Evolutionary conservation across 2,329 filamentous ascomycete species (phyloP).

Genomic region (Epichloe elymi): DNA sequence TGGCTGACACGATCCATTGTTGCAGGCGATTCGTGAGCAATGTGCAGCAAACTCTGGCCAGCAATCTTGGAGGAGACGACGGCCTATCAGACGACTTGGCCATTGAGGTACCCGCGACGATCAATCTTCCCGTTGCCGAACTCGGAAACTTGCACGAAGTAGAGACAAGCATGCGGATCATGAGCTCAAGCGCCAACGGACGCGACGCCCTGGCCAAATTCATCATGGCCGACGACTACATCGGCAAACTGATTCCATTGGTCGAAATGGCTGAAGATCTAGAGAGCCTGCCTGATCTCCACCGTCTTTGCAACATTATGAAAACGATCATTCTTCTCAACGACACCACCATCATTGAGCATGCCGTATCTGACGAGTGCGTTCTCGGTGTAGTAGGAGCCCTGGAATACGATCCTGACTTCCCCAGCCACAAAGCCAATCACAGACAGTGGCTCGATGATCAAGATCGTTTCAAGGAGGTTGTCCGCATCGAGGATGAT

Average conservation of each 20-base stretch:
- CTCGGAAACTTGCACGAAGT: constrained; percentile 76
- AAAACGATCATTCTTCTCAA: constrained; percentile 91
- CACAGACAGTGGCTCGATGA: constrained; percentile 87
- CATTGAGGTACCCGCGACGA: constrained; percentile 56
- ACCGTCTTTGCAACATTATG: constrained; percentile 94
- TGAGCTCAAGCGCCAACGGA: constrained; percentile 60
- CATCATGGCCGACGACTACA: constrained; percentile 75
- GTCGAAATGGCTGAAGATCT: constrained; percentile 84
- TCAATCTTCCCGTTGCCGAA: constrained; percentile 66
- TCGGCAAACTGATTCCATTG: constrained; percentile 71
- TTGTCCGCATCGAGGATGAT: constrained; percentile 79
- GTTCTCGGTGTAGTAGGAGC: constrained; percentile 89
- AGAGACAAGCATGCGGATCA: constrained; percentile 68
- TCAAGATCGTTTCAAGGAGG: constrained; percentile 86
- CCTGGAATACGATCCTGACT: constrained; percentile 95
- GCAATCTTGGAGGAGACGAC: constrained; percentile 50
- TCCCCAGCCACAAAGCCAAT: constrained; percentile 93
- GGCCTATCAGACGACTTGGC: constrained; percentile 74
- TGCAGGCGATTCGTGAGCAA: constrained; percentile 79
- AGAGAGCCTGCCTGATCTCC: constrained; percentile 74
- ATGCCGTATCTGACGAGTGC: constrained; percentile 78
- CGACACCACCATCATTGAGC: constrained; percentile 88
- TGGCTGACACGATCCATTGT: constrained; percentile 1
- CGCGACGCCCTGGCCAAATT: constrained; percentile 81
- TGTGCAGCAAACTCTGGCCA: constrained; percentile 61